These are phyloP conservation scores for Myxozyma neotropica DNA, from an alignment of 805 yeast genomes.

Conservation along the genomic window DNA sequence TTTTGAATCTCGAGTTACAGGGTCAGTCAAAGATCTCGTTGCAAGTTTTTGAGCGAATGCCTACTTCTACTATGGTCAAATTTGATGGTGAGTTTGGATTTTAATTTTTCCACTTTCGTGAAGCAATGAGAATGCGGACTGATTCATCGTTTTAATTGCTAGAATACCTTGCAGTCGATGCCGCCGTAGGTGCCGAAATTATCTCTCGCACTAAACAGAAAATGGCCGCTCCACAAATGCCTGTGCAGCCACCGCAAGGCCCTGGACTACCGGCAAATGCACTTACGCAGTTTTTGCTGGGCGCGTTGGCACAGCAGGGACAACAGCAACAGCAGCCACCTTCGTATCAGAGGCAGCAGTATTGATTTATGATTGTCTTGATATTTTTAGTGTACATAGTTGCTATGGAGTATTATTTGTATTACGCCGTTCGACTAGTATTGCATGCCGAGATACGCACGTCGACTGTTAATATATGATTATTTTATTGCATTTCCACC, in stretches of 20 bases:
- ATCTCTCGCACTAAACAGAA: constrained; percentile 42
- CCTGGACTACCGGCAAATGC: constrained; percentile 50
- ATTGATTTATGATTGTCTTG: background rate
- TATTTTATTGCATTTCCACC: too few relatives aligned
- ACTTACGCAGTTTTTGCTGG: constrained; percentile 62
- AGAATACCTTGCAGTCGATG: constrained; percentile 67
- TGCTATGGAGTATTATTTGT: background rate
- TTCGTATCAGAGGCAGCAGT: background rate
- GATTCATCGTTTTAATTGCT: too few relatives aligned
- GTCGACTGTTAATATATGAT: too few relatives aligned
- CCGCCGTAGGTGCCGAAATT: constrained; percentile 65
- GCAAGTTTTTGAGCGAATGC: constrained; percentile 68
- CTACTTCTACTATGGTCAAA: constrained; percentile 63
- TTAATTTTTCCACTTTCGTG: background rate
- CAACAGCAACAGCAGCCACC: constrained; percentile 25
- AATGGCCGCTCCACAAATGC: constrained; percentile 7
- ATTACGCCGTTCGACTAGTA: background rate
- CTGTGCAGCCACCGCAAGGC: background rate
- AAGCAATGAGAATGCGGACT: background rate
- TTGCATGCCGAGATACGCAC: too few relatives aligned
- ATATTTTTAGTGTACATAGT: background rate
- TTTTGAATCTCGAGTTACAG: constrained; percentile 56
- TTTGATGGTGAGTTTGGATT: constrained; percentile 69
- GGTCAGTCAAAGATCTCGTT: constrained; percentile 56
- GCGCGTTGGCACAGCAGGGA: constrained; percentile 37